Conservation (phyloP, 192 early-diverging fungal species). For the Podila horticola region DNA sequence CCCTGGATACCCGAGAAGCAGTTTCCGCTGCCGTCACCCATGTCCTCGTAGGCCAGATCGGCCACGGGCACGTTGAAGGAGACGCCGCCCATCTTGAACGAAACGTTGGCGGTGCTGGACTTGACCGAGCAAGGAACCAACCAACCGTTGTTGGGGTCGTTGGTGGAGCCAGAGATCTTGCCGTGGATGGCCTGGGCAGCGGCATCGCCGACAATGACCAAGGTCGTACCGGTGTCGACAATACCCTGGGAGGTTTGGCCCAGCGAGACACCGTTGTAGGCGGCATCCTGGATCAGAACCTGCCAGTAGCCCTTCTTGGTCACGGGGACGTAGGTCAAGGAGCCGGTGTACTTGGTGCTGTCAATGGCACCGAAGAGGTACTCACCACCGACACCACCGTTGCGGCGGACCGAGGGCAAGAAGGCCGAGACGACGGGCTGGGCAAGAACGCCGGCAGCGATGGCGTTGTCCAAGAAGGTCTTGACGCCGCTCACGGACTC, state of each 20-base stretch:
- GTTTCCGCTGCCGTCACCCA: constrained; percentile 27
- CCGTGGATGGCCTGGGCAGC: constrained; percentile 63
- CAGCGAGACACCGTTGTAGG: constrained; percentile 48
- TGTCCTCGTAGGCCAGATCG: constrained; percentile 50
- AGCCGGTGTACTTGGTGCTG: constrained; percentile 57
- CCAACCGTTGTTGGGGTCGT: constrained; percentile 46
- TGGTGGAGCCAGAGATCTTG: constrained; percentile 31
- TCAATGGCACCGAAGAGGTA: constrained; percentile 69
- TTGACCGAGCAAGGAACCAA: constrained; percentile 36
- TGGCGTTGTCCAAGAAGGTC: constrained; percentile 68
- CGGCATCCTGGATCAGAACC: constrained; percentile 60
- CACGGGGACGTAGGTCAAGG: constrained; percentile 66
- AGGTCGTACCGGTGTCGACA: constrained; percentile 74
- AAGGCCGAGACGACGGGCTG: constrained; percentile 74
- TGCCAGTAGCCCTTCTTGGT: constrained; percentile 69
- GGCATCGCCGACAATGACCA: constrained; percentile 67
- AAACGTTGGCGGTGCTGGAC: constrained; percentile 30
- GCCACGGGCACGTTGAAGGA: constrained; percentile 48
- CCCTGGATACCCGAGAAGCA: neutral
- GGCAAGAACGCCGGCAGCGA: constrained; percentile 61
- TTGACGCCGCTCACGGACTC: constrained; percentile 53
- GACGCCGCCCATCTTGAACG: constrained; percentile 51
- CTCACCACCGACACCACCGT: constrained; percentile 59
- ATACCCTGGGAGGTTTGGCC: constrained; percentile 57
- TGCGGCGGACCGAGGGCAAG: constrained; percentile 59